Evolutionary conservation across 1,139 yeast species (phyloP).

Genomic region (Suhomyces bokatorum): DNA sequence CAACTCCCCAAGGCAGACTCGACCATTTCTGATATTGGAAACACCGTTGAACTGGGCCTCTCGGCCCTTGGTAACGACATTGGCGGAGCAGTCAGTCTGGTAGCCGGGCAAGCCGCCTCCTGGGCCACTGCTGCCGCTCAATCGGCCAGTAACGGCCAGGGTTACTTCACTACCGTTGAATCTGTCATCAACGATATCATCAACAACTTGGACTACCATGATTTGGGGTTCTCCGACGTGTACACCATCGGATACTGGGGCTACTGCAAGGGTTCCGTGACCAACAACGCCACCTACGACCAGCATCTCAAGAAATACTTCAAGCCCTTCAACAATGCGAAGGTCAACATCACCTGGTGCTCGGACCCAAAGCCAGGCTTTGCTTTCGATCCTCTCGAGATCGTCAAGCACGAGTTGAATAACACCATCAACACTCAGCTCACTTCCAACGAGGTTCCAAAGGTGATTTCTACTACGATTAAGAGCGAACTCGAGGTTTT

Average conservation of each 20-base stretch:
- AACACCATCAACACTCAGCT: conserved; percentile 28
- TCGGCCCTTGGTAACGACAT: background rate
- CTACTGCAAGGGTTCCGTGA: conserved; percentile 59
- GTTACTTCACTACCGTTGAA: conserved; percentile 51
- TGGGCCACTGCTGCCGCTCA: background rate
- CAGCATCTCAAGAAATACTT: conserved; percentile 15
- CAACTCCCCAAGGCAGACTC: conserved; percentile 1
- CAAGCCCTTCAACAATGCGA: conserved; percentile 33
- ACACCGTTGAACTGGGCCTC: conserved; percentile 5
- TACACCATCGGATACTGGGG: conserved; percentile 73
- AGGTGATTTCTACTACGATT: conserved; percentile 20
- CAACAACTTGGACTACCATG: conserved; percentile 18
- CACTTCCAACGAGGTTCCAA: conserved; percentile 22
- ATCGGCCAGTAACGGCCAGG: conserved; percentile 8
- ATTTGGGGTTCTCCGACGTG: conserved; percentile 57
- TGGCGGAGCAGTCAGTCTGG: background rate
- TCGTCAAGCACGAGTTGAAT: conserved; percentile 46
- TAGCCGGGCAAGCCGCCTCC: background rate
- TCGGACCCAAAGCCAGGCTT: conserved; percentile 50
- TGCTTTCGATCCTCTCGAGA: conserved; percentile 52
- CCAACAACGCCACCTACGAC: conserved; percentile 13
- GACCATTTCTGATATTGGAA: conserved; percentile 6
- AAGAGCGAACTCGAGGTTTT: conserved; percentile 30
- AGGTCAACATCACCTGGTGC: conserved; percentile 55
- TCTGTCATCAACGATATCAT: conserved; percentile 19